These are phyloP conservation scores for Russula ochroleuca DNA, from an alignment of 768 basidiomycete species.

Conservation along the genomic window DNA sequence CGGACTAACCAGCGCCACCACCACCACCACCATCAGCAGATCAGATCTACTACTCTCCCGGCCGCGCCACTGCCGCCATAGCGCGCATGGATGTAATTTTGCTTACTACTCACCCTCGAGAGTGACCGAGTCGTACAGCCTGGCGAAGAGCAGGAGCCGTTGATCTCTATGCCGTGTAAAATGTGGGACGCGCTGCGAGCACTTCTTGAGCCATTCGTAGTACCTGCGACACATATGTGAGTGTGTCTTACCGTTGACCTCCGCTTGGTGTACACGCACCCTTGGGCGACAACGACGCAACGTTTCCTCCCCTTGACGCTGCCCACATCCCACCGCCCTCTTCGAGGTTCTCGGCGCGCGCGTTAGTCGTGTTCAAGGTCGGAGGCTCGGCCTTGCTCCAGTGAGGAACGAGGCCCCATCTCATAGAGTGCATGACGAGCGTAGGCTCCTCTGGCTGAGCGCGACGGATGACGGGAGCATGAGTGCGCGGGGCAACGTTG, in stretches of 20 bases:
- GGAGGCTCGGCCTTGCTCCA: constrained; percentile 76
- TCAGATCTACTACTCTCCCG: background rate
- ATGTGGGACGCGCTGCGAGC: constrained; percentile 73
- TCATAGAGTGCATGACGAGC: constrained; percentile 74
- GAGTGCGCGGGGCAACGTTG: constrained; percentile 79
- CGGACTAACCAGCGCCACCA: constrained; percentile 43
- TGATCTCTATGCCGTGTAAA: constrained; percentile 67
- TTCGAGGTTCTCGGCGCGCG: constrained; percentile 75
- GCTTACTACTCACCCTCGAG: constrained; percentile 48
- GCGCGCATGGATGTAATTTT: too few species aligned
- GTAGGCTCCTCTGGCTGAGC: constrained; percentile 25
- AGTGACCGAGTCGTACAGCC: constrained; percentile 73
- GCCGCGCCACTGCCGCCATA: too few species aligned
- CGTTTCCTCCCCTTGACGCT: constrained; percentile 76
- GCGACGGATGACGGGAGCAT: constrained; percentile 68
- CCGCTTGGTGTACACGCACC: constrained; percentile 46
- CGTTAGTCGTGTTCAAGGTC: constrained; percentile 81
- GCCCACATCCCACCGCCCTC: constrained; percentile 83
- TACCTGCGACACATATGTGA: constrained; percentile 47
- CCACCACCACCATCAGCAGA: background rate
- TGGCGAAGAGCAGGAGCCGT: constrained; percentile 78
- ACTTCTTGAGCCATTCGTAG: constrained; percentile 92
- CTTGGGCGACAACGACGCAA: constrained; percentile 80
- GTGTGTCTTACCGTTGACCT: too few species aligned
- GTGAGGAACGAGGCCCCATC: constrained; percentile 86